phyloP scores from a whole-genome alignment of 2,329 filamentous ascomycete species.

The Epichloe sp. region DNA sequence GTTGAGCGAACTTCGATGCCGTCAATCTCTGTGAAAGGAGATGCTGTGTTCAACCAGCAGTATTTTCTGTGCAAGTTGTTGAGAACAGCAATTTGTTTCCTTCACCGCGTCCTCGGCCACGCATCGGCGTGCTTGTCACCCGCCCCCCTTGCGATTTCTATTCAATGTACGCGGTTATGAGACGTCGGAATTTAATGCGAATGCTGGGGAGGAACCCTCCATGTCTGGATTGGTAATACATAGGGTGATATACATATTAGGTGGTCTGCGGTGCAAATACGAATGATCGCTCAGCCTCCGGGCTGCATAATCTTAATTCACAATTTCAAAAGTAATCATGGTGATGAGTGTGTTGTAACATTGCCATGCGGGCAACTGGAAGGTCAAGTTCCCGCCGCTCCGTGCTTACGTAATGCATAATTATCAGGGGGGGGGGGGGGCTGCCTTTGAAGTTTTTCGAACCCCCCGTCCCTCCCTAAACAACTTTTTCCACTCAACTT shows the following conservation, averaged over 20 bases:
- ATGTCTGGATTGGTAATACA: constrained; percentile 1
- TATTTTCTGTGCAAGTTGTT: neutral
- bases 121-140: neutral
- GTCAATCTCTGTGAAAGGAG: neutral
- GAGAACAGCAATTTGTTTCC: neutral
- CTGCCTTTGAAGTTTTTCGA: neutral
- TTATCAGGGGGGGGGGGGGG: neutral
- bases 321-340: too few relatives aligned
- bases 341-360: neutral
- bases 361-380: neutral
- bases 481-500: too few relatives aligned
- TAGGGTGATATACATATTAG: neutral
- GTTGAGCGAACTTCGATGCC: neutral
- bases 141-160: neutral
- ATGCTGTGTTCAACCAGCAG: neutral
- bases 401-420: neutral
- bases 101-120: neutral
- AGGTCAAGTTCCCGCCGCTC: neutral
- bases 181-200: neutral
- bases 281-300: neutral
- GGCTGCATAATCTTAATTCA: neutral
- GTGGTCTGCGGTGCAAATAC: constrained; percentile 2
- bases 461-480: too few relatives aligned
- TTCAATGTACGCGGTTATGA: neutral
- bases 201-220: neutral